phyloP scores from a whole-genome alignment of 305 asterid genomes.

The Plantago rigida region DNA sequence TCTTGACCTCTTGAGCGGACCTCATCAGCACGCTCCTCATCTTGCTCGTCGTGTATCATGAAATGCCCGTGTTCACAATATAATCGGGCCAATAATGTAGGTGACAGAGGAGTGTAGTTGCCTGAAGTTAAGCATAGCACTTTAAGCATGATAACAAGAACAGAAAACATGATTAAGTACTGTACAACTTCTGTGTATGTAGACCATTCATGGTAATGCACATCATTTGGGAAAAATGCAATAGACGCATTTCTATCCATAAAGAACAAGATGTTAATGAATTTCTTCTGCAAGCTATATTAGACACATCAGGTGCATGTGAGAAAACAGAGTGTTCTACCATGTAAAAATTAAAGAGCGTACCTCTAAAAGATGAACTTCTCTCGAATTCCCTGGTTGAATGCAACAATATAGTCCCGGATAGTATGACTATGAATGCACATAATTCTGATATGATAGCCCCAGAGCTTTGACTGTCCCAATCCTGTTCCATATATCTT shows the following conservation, averaged over 20 bases:
- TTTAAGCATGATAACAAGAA: no score
- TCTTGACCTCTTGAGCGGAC: slow-evolving; percentile 35
- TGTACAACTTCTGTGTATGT: no score
- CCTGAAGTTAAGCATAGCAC: slow-evolving; percentile 29
- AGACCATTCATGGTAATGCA: background rate
- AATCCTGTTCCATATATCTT: slow-evolving; percentile 42
- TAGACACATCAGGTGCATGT: background rate
- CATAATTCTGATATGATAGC: slow-evolving; percentile 58
- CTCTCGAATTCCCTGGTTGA: slow-evolving; percentile 57
- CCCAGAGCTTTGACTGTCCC: slow-evolving; percentile 69
- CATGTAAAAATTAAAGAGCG: slow-evolving; percentile 4
- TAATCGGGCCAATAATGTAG: slow-evolving; percentile 49
- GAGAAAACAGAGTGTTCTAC: background rate
- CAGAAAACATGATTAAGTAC: no score
- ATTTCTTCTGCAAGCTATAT: background rate
- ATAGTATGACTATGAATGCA: slow-evolving; percentile 63
- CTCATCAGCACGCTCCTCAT: slow-evolving; percentile 32
- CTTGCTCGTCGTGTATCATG: slow-evolving; percentile 37
- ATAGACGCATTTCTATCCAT: background rate
- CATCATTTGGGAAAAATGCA: slow-evolving; percentile 2
- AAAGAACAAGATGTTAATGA: background rate
- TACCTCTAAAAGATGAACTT: slow-evolving; percentile 56
- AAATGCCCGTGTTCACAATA: slow-evolving; percentile 50
- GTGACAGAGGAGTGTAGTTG: slow-evolving; percentile 54
- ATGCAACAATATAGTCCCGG: slow-evolving; percentile 68